Evolutionary conservation across 805 yeast genomes (phyloP), one percentile per base, ranked within the genome.

Genomic region (Cyberlindnera euphorbiiphila): DNA sequence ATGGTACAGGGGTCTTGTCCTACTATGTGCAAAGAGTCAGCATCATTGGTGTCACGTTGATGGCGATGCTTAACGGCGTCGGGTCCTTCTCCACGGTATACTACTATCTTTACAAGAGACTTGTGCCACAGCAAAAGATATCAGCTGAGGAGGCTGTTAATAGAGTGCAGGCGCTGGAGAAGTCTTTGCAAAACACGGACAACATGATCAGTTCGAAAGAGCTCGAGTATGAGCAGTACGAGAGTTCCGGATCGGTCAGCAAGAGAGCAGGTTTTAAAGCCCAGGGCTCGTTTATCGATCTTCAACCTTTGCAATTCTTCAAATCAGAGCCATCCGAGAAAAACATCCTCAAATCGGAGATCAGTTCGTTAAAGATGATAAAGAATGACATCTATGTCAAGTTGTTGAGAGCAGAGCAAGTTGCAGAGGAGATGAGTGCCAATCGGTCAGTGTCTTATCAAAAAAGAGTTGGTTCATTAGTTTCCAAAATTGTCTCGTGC

Each of bases 51-150:
- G 45, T 56, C 2, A 51, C 57, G 7, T 32, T 56, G 15, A 54
- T 54, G 30, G 49, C 56, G 2, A 33, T 42, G 3, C 28, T 56
- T 22, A 54, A 54, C 32, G 60, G 60, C 1, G 34, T 56, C 22
- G 60, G 59, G 22, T 54, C 60, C 9, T 41, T 43, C 20, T 56
- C 60, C 9, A 51, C 56, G 0, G 50, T 50, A 19, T 56, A 56
- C 35, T 56, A 54, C 34, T 45, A 41, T 23, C 25, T 51, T 6
- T 51, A 39, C 26, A 40, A 42, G 37, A 43, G 26, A 17, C 22
- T 42, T 9, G 34, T 29, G 1, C 32, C 40, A 10, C 32, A 13
- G 17, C 14, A 20, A 9, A 32, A 38, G 7, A 22, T 35, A 14
- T 21, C 46, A 8, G 27, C 21, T 4, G 38, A 37, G 14, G 31